phyloP scores from a whole-genome alignment of 2,329 filamentous ascomycete species.

The Neonectria faginata region DNA sequence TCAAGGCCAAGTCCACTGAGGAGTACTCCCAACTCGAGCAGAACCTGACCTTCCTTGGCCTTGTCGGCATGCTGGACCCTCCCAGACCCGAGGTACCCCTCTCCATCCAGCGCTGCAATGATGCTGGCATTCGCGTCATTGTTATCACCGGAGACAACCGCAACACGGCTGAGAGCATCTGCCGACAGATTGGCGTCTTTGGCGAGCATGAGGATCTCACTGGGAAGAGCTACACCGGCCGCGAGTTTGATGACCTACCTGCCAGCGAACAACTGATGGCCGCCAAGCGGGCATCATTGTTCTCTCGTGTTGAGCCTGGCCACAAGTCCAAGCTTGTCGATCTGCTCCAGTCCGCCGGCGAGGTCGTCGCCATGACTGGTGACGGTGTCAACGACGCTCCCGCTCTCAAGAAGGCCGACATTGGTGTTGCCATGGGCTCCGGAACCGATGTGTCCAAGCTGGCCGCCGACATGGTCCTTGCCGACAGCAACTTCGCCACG shows the following conservation, averaged over 20 bases:
- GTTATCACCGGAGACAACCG: constrained; percentile 99
- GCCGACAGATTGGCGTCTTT: constrained; percentile 96
- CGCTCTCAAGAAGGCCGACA: constrained; percentile 97
- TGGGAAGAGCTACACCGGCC: constrained; percentile 95
- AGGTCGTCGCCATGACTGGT: constrained; percentile 99
- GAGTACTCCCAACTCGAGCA: constrained; percentile 92
- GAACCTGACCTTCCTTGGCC: constrained; percentile 91
- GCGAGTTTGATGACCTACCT: constrained; percentile 90
- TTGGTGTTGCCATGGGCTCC: constrained; percentile 98
- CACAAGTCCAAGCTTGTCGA: constrained; percentile 99
- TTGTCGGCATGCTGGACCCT: constrained; percentile 97
- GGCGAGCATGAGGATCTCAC: constrained; percentile 81
- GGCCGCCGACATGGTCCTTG: constrained; percentile 97
- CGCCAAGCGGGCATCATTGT: constrained; percentile 86
- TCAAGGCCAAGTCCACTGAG: constrained; percentile 81
- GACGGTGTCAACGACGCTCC: constrained; percentile 99
- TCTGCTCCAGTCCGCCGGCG: constrained; percentile 88
- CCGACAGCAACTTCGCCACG: constrained; percentile 98
- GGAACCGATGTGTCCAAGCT: constrained; percentile 97
- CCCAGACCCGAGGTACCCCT: constrained; percentile 89
- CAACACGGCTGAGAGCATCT: constrained; percentile 97
- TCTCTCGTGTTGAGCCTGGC: constrained; percentile 93
- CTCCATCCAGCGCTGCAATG: constrained; percentile 89
- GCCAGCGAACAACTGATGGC: constrained; percentile 84
- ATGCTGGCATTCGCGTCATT: constrained; percentile 94